Conservation (phyloP, 805 yeast genomes). For the Saturnispora zaruensis region DNA sequence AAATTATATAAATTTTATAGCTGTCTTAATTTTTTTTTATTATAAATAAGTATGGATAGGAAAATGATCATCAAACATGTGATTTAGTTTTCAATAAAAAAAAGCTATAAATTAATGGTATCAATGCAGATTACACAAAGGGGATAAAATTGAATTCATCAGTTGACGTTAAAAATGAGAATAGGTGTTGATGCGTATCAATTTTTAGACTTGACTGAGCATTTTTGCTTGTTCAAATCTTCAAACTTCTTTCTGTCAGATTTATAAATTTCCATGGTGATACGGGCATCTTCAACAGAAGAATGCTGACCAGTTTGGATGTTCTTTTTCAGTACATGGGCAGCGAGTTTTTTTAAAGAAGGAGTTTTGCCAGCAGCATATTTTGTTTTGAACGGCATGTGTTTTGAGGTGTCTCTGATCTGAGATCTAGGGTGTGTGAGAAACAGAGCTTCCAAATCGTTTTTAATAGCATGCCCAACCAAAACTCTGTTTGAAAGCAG, state of each 20-base stretch:
- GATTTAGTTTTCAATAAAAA: too few relatives aligned
- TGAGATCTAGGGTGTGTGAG: constrained; percentile 56
- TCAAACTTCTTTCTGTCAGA: constrained; percentile 57
- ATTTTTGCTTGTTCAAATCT: constrained; percentile 14
- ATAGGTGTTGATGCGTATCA: background rate
- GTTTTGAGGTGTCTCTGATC: constrained; percentile 70
- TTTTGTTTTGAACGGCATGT: constrained; percentile 45
- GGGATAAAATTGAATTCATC: background rate
- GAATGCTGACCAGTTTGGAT: constrained; percentile 76
- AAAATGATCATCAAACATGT: too few relatives aligned
- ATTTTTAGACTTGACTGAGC: constrained; percentile 1
- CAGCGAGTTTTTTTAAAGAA: constrained; percentile 54
- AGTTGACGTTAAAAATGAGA: background rate
- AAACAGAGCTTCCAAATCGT: constrained; percentile 63
- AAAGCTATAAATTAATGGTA: background rate
- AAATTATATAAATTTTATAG: background rate
- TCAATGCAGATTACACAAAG: background rate
- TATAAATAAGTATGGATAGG: too few relatives aligned
- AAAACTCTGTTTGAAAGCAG: constrained; percentile 48
- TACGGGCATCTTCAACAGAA: constrained; percentile 84
- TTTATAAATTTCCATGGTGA: constrained; percentile 75
- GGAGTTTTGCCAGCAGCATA: constrained; percentile 66
- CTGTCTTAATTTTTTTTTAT: background rate
- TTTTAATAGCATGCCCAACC: constrained; percentile 80
- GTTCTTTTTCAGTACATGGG: constrained; percentile 45